Percentiles rank a stretch among this genome's conserved stretches.
Evolutionary conservation across 2,329 filamentous ascomycete genomes (phyloP).

Genomic region (Claviceps citrina): DNA sequence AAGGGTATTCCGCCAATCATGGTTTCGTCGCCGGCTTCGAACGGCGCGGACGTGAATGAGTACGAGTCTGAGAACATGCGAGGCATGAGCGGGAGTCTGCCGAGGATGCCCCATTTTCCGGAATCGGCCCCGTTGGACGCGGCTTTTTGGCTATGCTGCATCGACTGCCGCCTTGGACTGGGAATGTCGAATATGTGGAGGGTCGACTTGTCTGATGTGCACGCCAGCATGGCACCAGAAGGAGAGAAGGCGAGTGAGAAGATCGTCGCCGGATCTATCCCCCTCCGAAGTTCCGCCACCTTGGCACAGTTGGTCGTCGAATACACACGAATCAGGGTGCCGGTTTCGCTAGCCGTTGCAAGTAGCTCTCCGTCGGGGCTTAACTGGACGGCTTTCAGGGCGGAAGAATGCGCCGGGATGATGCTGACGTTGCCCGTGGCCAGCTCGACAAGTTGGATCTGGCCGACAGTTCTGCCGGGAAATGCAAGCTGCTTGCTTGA

Average conservation of each 20-base stretch:
- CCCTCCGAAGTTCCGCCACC: slow-evolving; percentile 70
- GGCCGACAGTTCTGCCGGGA: slow-evolving; percentile 72
- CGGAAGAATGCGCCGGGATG: slow-evolving; percentile 73
- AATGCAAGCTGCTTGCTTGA: slow-evolving; percentile 62
- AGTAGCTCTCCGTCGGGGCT: slow-evolving; percentile 67
- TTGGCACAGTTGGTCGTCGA: slow-evolving; percentile 65
- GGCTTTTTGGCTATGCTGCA: slow-evolving; percentile 18
- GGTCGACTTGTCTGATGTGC: slow-evolving; percentile 92
- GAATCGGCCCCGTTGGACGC: slow-evolving; percentile 23
- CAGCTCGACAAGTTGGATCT: slow-evolving; percentile 76
- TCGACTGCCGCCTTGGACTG: slow-evolving; percentile 29
- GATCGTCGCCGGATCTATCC: slow-evolving; percentile 74
- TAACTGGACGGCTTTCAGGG: slow-evolving; percentile 63
- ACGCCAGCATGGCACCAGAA: slow-evolving; percentile 63
- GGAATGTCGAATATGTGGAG: slow-evolving; percentile 86
- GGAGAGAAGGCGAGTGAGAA: slow-evolving; percentile 83
- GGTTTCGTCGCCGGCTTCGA: slow-evolving; percentile 68
- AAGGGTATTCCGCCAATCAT: slow-evolving; percentile 28
- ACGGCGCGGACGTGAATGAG: slow-evolving; percentile 65
- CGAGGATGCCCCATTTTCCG: slow-evolving; percentile 74
- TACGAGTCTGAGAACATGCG: slow-evolving; percentile 81
- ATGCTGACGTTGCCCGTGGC: slow-evolving; percentile 74
- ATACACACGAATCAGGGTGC: slow-evolving; percentile 79
- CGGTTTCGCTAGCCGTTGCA: slow-evolving; percentile 81
- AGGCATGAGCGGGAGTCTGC: slow-evolving; percentile 71